A percentile compares a stretch with the other conserved stretches of the same genome.
Evolutionary conservation across 805 yeast genomes (phyloP).

Genomic region (Candida insectalens): DNA sequence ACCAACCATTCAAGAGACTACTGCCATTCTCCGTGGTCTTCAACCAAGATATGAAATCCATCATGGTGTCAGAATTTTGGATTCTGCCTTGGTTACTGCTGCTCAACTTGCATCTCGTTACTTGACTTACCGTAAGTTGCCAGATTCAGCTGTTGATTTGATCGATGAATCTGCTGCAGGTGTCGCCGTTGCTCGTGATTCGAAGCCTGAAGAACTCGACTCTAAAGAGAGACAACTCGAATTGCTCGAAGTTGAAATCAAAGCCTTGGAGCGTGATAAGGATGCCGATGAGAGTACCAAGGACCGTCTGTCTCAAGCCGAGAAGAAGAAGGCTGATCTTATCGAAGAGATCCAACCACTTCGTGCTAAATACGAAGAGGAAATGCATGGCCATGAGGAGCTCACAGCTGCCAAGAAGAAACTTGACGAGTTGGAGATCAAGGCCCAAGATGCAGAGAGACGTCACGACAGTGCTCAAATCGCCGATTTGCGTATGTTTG

Average conservation of each 20-base stretch:
- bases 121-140: slow-evolving; percentile 88
- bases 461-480: slow-evolving; percentile 90
- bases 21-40: slow-evolving; percentile 92
- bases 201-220: slow-evolving; percentile 95
- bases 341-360: slow-evolving; percentile 82
- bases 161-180: slow-evolving; percentile 95
- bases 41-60: slow-evolving; percentile 94
- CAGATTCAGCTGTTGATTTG: slow-evolving; percentile 94
- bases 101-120: slow-evolving; percentile 92
- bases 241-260: slow-evolving; percentile 88
- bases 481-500: slow-evolving; percentile 94
- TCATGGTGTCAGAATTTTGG: slow-evolving; percentile 94
- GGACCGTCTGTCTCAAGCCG: slow-evolving; percentile 76
- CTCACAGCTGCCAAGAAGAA: slow-evolving; percentile 82
- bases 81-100: slow-evolving; percentile 88
- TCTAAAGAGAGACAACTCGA: slow-evolving; percentile 87
- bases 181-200: slow-evolving; percentile 96
- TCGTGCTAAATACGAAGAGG: slow-evolving; percentile 76
- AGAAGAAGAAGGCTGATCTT: slow-evolving; percentile 67
- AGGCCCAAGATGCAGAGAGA: slow-evolving; percentile 95
- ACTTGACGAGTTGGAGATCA: slow-evolving; percentile 84
- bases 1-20: slow-evolving; percentile 85
- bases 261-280: slow-evolving; percentile 92
- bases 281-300: slow-evolving; percentile 76
- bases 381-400: slow-evolving; percentile 85